Evolutionary conservation across 169 alveolate genomes (phyloP), one percentile per base, ranked within the genome.

Genomic region (Plasmodium yoelii): DNA sequence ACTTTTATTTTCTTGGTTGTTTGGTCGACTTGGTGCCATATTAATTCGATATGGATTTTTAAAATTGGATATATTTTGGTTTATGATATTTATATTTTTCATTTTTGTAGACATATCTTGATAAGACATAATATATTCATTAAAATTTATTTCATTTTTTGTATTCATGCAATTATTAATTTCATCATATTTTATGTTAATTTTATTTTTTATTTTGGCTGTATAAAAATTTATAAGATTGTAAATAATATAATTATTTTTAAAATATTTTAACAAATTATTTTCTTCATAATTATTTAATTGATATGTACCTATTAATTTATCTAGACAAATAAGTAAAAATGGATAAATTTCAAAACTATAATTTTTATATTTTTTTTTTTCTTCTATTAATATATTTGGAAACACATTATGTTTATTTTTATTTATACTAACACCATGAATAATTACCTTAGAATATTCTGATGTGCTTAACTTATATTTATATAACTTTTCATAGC

Each of bases 281-380:
- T 8, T 18, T 49, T 75, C 88, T 67, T 75, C 88, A 8, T 55
- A 51, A 55, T 44, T 61, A 10, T 75, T 75, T 51, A 75, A 5
- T 10, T 64, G 88, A 24, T 68, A 55, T 1, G 68, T 22, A 6
- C 88, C 88, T 63, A 75, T 75, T 55, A 75, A 13, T 19, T 75
- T 75, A 57, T 75, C 88, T 28, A 75, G 44, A 10, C 73, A 75
- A 13, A 34, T 51, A 75, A 75, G 46, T 51, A 75, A 28, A 18
- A 75, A 75, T 75, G 88, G 77, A 26, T 47, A 65, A 2, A 75
- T 63, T 34, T 75, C 74, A 10, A 18, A 18, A 6, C 2, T 9
- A 34, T 53, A 19, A 13, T 9, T 60, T 15, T 60, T 56, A 75
- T 47, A 63, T 22, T 63, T 56, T 4, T 39, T 65, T 22, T 39